phyloP scores from a whole-genome alignment of 495 filamentous ascomycete species.

The Lasiosphaeria hispida region DNA sequence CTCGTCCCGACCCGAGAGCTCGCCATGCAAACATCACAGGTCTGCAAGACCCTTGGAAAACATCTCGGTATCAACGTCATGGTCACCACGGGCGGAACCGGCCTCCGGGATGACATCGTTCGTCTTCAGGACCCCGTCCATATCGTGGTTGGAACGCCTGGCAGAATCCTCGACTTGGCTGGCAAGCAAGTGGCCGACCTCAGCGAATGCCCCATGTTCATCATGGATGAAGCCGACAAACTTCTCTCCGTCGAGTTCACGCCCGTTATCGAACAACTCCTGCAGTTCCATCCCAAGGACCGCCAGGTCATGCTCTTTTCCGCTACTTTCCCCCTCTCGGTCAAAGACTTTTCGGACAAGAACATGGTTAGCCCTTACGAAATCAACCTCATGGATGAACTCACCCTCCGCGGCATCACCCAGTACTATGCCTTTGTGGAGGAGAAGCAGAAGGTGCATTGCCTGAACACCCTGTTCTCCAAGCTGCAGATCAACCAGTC shows the following conservation, averaged over 20 bases:
- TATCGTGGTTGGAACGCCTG: slow-evolving; percentile 96
- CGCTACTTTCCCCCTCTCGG: slow-evolving; percentile 92
- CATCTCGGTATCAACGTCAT: slow-evolving; percentile 97
- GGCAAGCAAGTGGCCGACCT: slow-evolving; percentile 94
- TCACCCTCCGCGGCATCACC: slow-evolving; percentile 95
- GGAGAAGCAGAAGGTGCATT: slow-evolving; percentile 99
- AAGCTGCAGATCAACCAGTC: slow-evolving; percentile 99
- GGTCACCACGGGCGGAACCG: slow-evolving; percentile 96
- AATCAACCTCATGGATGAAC: slow-evolving; percentile 99
- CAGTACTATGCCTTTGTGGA: slow-evolving; percentile 99
- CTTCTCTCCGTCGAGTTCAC: slow-evolving; percentile 95
- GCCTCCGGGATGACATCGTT: slow-evolving; percentile 93
- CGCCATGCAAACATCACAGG: slow-evolving; percentile 97
- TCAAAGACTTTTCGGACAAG: slow-evolving; percentile 97
- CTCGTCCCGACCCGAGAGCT: slow-evolving; percentile 95
- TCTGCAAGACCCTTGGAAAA: slow-evolving; percentile 96
- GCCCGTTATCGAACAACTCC: slow-evolving; percentile 90
- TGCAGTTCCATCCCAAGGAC: slow-evolving; percentile 91
- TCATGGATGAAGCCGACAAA: slow-evolving; percentile 99
- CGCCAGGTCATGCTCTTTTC: slow-evolving; percentile 99
- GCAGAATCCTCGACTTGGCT: slow-evolving; percentile 89
- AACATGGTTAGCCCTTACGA: slow-evolving; percentile 95
- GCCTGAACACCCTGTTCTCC: slow-evolving; percentile 96
- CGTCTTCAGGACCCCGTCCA: slow-evolving; percentile 91
- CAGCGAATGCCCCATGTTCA: slow-evolving; percentile 93